Conservation (phyloP, 2,329 filamentous ascomycete genomes). For the Calonectria multiphialidica region DNA sequence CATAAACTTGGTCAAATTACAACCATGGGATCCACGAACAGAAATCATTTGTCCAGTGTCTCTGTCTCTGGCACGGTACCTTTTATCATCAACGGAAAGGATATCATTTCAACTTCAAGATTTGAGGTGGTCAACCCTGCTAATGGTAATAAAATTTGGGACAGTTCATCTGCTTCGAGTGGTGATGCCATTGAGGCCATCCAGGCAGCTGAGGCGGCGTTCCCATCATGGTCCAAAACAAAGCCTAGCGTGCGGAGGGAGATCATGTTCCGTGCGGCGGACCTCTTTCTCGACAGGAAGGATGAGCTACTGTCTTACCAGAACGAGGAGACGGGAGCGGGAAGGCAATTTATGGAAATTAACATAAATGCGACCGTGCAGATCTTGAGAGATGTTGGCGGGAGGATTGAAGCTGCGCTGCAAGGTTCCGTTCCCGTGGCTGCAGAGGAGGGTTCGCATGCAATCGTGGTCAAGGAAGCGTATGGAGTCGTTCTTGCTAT, state of each 20-base stretch:
- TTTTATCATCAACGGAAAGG: constrained; percentile 55
- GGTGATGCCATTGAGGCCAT: constrained; percentile 64
- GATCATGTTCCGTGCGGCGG: constrained; percentile 76
- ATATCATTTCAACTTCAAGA: constrained; percentile 57
- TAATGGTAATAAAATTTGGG: constrained; percentile 63
- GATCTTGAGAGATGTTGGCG: constrained; percentile 54
- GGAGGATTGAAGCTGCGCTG: constrained; percentile 50
- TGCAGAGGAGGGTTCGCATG: constrained; percentile 50
- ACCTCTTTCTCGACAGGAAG: constrained; percentile 68
- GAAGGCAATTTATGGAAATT: constrained; percentile 52
- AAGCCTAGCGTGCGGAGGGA: constrained; percentile 73
- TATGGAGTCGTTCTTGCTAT: constrained; percentile 84
- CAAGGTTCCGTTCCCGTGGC: constrained; percentile 49
- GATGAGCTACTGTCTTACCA: constrained; percentile 73
- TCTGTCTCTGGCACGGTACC: constrained; percentile 41
- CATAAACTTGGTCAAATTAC: too few species aligned
- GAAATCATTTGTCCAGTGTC: too few species aligned
- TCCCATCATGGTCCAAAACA: constrained; percentile 74
- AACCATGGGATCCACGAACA: too few species aligned
- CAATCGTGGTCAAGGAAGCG: constrained; percentile 62
- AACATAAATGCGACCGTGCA: constrained; percentile 50
- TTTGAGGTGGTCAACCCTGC: constrained; percentile 68
- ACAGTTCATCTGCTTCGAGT: constrained; percentile 67
- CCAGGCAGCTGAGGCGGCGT: constrained; percentile 69
- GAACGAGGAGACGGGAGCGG: constrained; percentile 59